Evolutionary conservation across 192 early-diverging fungal species (phyloP).

Genomic region (Backusella mclennaniae): DNA sequence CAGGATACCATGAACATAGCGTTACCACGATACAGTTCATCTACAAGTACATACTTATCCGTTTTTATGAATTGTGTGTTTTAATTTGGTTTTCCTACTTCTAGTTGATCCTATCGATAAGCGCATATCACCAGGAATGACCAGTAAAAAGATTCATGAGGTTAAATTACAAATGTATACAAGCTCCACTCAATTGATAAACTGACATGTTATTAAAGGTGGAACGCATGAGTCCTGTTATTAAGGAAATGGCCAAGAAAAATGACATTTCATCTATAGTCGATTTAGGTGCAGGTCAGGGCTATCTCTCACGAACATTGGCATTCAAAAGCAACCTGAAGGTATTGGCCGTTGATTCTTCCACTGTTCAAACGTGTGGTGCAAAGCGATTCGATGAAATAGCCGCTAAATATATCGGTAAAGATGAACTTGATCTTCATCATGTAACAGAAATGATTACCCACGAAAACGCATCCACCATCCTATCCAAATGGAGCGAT

Average conservation of each 20-base stretch:
- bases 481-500: constrained; percentile 32
- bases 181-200: background rate
- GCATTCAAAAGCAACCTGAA: constrained; percentile 63
- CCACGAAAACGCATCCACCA: constrained; percentile 38
- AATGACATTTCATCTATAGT: constrained; percentile 51
- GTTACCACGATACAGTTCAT: constrained; percentile 30
- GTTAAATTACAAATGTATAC: constrained; percentile 14
- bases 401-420: constrained; percentile 35
- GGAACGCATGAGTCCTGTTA: constrained; percentile 54
- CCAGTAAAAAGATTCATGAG: constrained; percentile 71
- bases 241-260: constrained; percentile 49
- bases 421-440: constrained; percentile 34
- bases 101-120: constrained; percentile 38
- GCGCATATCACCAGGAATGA: constrained; percentile 68
- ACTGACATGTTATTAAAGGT: constrained; percentile 25
- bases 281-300: constrained; percentile 79
- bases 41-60: constrained; percentile 26
- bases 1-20: constrained; percentile 6
- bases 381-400: constrained; percentile 58
- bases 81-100: background rate
- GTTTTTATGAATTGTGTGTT: background rate
- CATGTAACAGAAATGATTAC: constrained; percentile 49
- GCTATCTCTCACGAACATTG: constrained; percentile 65
- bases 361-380: constrained; percentile 69
- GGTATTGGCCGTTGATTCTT: constrained; percentile 69